Conservation (phyloP, 2,329 filamentous ascomycete species). For the Kalaharituber pfeilii region DNA sequence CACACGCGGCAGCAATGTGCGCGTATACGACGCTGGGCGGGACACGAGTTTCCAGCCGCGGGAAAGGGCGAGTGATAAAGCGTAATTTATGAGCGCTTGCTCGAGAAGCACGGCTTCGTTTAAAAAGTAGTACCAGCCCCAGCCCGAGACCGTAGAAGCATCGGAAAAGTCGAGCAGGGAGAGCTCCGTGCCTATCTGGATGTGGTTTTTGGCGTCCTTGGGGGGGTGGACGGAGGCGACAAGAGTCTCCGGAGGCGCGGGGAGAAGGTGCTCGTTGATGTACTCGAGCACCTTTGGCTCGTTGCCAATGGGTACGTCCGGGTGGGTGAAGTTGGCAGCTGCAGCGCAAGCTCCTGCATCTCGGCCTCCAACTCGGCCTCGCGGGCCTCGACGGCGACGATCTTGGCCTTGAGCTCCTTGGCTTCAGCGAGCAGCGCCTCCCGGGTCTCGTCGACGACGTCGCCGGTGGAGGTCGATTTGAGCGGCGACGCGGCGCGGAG, state of each 20-base stretch:
- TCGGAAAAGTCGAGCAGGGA: conserved; percentile 76
- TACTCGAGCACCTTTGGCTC: conserved; percentile 51
- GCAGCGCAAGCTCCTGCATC: conserved; percentile 56
- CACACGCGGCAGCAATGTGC: conserved; percentile 77
- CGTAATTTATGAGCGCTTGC: conserved; percentile 78
- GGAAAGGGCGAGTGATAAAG: conserved; percentile 52
- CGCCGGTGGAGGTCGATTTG: conserved; percentile 23
- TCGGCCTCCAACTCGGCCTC: conserved; percentile 44
- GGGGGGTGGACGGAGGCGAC: conserved; percentile 22
- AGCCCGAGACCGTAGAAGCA: conserved; percentile 67
- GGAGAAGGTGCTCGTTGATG: conserved; percentile 53
- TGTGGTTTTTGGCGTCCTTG: conserved; percentile 42
- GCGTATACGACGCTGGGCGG: conserved; percentile 84
- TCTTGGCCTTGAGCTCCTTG: conserved; percentile 43
- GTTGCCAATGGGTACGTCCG: conserved; percentile 52
- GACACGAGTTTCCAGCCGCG: conserved; percentile 65
- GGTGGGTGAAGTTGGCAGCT: conserved; percentile 69
- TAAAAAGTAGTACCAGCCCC: conserved; percentile 96
- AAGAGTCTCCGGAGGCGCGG: conserved; percentile 20
- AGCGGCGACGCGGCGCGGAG: conserved; percentile 36
- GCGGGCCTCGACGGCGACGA: conserved; percentile 42
- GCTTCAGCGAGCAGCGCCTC: conserved; percentile 46
- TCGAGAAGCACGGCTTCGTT: conserved; percentile 87
- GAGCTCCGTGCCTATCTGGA: conserved; percentile 72
- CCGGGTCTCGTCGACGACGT: conserved; percentile 26